These are phyloP conservation scores for Cladophialophora immunda DNA, from an alignment of 2,329 filamentous ascomycete species.

Conservation along the genomic window DNA sequence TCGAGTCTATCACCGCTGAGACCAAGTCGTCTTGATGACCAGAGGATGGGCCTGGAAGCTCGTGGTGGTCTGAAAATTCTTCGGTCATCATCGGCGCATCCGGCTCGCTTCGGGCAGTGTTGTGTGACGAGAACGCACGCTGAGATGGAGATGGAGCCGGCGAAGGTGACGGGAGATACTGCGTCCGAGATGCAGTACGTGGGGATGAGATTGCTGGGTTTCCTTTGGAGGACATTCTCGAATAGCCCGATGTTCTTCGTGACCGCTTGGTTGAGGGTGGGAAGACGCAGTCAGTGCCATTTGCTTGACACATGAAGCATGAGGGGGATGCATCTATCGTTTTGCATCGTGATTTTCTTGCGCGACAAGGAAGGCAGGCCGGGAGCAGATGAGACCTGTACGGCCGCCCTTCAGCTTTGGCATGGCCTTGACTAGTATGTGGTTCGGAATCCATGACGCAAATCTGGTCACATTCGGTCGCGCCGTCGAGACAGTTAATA, in stretches of 20 bases:
- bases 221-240: no score
- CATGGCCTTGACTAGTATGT: neutral
- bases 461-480: no score
- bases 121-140: no score
- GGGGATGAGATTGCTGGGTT: no score
- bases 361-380: slow-evolving; percentile 67
- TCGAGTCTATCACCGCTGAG: slow-evolving; percentile 10
- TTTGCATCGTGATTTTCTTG: slow-evolving; percentile 66
- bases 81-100: no score
- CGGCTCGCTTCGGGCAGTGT: no score
- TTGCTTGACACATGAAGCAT: slow-evolving; percentile 66
- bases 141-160: no score
- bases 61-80: slow-evolving; percentile 13
- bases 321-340: slow-evolving; percentile 60
- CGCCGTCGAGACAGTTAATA: no score
- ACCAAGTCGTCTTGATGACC: neutral
- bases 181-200: no score
- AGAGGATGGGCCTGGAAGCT: slow-evolving; percentile 7
- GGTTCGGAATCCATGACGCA: no score
- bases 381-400: slow-evolving; percentile 65
- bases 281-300: slow-evolving; percentile 65
- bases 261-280: slow-evolving; percentile 47
- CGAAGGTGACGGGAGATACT: no score
- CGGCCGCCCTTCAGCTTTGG: slow-evolving; percentile 52
- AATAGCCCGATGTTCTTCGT: no score